A percentile compares a stretch with the other conserved stretches of the same genome.
Conservation (phyloP, 768 basidiomycete genomes). For the Serendipita indica region DNA sequence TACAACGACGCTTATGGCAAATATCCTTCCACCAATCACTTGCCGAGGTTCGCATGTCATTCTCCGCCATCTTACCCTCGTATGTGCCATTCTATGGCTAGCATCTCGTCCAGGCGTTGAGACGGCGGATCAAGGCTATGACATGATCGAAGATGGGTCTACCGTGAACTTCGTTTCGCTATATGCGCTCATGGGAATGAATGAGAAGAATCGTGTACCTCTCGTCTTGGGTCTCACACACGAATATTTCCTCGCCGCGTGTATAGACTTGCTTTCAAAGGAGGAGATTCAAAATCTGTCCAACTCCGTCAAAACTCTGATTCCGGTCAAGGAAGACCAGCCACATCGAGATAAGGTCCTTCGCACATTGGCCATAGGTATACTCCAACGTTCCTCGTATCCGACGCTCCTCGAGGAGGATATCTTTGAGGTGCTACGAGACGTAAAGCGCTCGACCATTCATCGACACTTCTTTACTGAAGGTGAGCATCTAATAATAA, state of each 20-base stretch:
- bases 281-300: background rate
- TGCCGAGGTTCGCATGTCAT: background rate
- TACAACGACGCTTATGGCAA: background rate
- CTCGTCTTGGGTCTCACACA: background rate
- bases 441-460: background rate
- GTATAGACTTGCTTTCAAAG: background rate
- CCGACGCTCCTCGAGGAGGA: constrained; percentile 5
- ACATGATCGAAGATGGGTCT: background rate
- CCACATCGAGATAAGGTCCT: background rate
- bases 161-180: background rate
- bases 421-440: constrained; percentile 5
- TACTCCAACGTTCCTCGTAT: background rate
- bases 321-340: background rate
- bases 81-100: background rate
- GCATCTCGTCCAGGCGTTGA: background rate
- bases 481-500: background rate
- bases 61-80: background rate
- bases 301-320: background rate
- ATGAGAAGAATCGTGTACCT: background rate
- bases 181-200: background rate
- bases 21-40: background rate
- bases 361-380: background rate
- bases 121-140: background rate
- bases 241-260: background rate
- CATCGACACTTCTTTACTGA: background rate